phyloP scores from a whole-genome alignment of 306 rosid genomes.

The Luffa acutangula region DNA sequence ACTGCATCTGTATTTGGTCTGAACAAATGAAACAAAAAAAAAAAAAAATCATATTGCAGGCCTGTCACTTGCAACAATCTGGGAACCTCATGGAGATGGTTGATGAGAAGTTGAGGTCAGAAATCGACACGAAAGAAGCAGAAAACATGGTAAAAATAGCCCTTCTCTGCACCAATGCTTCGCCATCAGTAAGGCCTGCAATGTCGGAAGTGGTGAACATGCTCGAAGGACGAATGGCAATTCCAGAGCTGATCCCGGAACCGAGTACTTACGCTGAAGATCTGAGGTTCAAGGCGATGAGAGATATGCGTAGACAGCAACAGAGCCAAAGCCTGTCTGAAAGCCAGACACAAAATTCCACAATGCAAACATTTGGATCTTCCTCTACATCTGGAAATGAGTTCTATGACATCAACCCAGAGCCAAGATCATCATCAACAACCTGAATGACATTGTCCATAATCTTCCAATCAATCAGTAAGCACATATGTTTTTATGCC shows the following conservation, averaged over 20 bases:
- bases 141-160: conserved; percentile 46
- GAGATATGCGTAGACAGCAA: conserved; percentile 37
- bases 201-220: conserved; percentile 65
- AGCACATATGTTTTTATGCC: neutral
- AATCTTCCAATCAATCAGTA: neutral
- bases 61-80: conserved; percentile 37
- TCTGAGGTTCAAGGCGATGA: conserved; percentile 65
- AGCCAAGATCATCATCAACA: conserved; percentile 6
- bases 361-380: conserved; percentile 23
- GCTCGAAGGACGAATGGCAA: conserved; percentile 41
- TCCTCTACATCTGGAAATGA: conserved; percentile 24
- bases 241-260: conserved; percentile 41
- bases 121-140: conserved; percentile 29
- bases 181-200: conserved; percentile 50
- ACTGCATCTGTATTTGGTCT: neutral
- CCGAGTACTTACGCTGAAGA: conserved; percentile 32
- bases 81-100: conserved; percentile 38
- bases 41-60: conserved; percentile 30
- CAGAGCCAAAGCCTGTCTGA: conserved; percentile 21
- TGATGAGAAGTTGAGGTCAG: conserved; percentile 43
- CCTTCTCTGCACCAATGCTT: conserved; percentile 48
- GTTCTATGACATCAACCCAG: conserved; percentile 16
- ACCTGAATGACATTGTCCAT: neutral
- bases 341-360: conserved; percentile 30
- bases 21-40: neutral